phyloP scores from a whole-genome alignment of 257 asterid genomes.

The Plectranthus barbatus region DNA sequence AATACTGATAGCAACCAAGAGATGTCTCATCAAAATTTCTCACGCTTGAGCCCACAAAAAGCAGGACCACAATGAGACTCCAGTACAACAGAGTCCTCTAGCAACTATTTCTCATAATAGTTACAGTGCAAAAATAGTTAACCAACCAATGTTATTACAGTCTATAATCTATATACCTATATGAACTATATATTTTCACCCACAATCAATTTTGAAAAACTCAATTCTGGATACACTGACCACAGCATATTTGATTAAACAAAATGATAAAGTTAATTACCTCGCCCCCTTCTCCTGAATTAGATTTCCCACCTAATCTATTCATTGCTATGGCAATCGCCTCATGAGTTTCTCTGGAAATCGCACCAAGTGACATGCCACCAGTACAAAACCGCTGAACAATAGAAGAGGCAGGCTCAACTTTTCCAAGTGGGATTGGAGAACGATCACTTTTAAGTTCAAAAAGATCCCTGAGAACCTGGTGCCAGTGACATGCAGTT shows the following conservation, averaged over 20 bases:
- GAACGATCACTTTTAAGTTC: constrained; percentile 78
- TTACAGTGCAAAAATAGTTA: background rate
- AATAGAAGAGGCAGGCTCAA: constrained; percentile 84
- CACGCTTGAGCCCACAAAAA: background rate
- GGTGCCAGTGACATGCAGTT: constrained; percentile 17
- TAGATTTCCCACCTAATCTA: constrained; percentile 91
- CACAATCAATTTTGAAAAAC: background rate
- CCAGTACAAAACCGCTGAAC: constrained; percentile 97
- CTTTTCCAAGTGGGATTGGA: constrained; percentile 94
- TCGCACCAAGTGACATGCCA: constrained; percentile 99
- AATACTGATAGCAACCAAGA: background rate
- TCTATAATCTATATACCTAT: background rate
- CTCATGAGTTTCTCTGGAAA: constrained; percentile 98
- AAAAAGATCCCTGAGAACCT: constrained; percentile 97
- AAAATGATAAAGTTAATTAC: constrained; percentile 29
- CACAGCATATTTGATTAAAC: background rate
- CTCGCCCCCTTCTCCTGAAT: constrained; percentile 99
- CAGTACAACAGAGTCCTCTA: background rate
- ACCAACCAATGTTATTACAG: background rate
- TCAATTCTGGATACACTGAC: background rate
- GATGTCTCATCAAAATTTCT: background rate
- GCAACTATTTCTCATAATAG: background rate
- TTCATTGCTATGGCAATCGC: constrained; percentile 99
- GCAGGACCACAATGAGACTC: background rate
- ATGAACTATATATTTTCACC: background rate